Percentiles rank a stretch among this genome's conserved stretches.
phyloP scores from a whole-genome alignment of 208 protist species.

The Wallacemonas sp. region DNA sequence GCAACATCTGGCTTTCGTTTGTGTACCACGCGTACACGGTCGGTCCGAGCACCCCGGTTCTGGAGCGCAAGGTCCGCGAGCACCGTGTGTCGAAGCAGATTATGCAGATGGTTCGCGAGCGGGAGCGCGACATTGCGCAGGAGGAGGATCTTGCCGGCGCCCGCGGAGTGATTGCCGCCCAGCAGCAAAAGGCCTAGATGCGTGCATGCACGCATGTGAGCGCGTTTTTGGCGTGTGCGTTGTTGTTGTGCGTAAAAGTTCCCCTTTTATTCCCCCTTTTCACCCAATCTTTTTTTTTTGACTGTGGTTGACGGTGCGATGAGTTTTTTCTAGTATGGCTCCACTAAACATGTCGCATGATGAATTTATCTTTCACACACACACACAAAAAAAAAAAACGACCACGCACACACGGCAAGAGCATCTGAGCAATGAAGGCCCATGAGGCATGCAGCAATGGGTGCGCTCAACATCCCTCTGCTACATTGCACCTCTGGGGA shows the following conservation, averaged over 20 bases:
- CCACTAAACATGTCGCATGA: neutral
- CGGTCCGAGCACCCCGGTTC: constrained; percentile 80
- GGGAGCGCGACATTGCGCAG: constrained; percentile 71
- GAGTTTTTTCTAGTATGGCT: neutral
- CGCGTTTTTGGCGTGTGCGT: no score
- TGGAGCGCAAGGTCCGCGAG: constrained; percentile 90
- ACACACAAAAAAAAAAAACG: no score
- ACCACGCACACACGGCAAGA: neutral
- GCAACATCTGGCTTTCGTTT: constrained; percentile 87
- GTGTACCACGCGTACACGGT: constrained; percentile 91
- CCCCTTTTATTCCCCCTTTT: neutral
- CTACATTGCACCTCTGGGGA: no score
- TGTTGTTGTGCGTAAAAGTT: no score
- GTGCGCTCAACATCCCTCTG: no score
- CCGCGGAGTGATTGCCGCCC: constrained; percentile 55
- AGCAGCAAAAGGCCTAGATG: constrained; percentile 43
- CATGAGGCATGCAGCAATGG: no score
- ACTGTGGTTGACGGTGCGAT: neutral
- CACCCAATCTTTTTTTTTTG: constrained; percentile 9
- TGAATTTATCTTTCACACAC: neutral
- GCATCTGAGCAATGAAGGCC: no score
- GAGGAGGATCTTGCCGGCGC: constrained; percentile 70
- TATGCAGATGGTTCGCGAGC: constrained; percentile 90
- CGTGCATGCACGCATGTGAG: no score
- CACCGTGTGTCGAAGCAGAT: constrained; percentile 91